Evolutionary conservation across 1,284 basidiomycete genomes (phyloP), one percentile per base, ranked within the genome.

Genomic region (Trichosporon sp.): DNA sequence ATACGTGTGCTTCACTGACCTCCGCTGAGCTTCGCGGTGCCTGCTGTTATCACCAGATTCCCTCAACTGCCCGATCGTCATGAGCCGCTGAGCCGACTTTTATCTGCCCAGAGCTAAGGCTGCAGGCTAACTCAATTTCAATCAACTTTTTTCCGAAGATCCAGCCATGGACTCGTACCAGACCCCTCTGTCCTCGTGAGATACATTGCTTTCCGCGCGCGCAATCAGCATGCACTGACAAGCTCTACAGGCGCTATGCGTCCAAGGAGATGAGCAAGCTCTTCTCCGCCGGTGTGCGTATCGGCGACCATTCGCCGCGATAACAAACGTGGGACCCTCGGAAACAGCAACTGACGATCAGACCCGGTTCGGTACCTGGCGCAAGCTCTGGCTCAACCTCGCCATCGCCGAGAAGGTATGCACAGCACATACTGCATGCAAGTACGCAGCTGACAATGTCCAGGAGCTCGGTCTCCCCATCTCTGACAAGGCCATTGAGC

Each of bases 191-290:
- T 80, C 82, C n/a, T 83, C 82, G 82, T 82, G 62, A 68, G 77
- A 62, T 44, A 52, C 37, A 25, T 36, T 14, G 40, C 25, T 13
- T 8, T 32, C 32, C 25, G 40, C 4, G 29, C 19, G 19, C 37
- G 16, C 7, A 2, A 29, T 16, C 16, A 21, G 8, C 27, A 54
- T n/a, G 49, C 19, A 54, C 58, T 44, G 58, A 60, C 46, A 16
- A 25, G n/a, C n/a, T 5, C 7, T 16, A 8, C 72, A 96, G 94
- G 77, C 94, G 95, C 63, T 99, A 99, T 91, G 96, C 96, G 23
- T 95, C 91, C 84, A 95, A 95, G 79, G 95, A 98, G 82, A 98
- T 98, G 95, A 89, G 93, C 13, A 86, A 92, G 81, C 86, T 99
- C 63, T 99, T 98, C 83, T 98, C 95, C 46, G 86, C 90, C 63